Evolutionary conservation across 2,329 filamentous ascomycete genomes (phyloP).

Genomic region (Thermothelomyces thermophilus): DNA sequence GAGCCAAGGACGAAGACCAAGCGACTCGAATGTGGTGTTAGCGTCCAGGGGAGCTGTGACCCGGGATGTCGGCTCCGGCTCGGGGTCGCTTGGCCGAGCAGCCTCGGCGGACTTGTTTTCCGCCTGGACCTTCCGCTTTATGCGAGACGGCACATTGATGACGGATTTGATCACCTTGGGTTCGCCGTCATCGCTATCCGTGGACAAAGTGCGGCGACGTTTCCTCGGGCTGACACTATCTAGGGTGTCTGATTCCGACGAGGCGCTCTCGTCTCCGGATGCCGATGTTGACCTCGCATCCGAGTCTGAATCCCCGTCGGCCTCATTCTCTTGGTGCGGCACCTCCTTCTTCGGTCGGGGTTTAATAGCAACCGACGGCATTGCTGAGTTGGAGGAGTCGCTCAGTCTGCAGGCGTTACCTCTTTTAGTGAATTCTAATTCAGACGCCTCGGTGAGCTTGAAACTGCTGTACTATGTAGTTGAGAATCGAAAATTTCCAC

Average conservation of each 20-base stretch:
- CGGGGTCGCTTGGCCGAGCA: background rate
- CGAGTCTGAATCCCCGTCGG: constrained; percentile 11
- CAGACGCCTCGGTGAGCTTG: background rate
- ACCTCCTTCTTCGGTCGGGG: background rate
- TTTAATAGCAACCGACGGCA: constrained; percentile 16
- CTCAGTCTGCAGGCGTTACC: background rate
- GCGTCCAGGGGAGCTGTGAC: constrained; percentile 48
- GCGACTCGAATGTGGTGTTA: constrained; percentile 61
- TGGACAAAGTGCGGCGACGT: constrained; percentile 36
- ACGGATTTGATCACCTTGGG: constrained; percentile 33
- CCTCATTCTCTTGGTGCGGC: constrained; percentile 8
- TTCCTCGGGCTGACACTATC: constrained; percentile 41
- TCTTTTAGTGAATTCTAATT: background rate
- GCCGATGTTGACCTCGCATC: constrained; percentile 14
- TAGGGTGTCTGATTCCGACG: constrained; percentile 21
- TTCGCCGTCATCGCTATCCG: constrained; percentile 24
- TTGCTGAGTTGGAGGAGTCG: background rate
- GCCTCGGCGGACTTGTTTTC: constrained; percentile 9
- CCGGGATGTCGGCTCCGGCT: constrained; percentile 14
- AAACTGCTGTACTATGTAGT: background rate
- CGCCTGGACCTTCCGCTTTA: constrained; percentile 35
- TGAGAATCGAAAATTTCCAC: constrained; percentile 10
- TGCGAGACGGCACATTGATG: constrained; percentile 46
- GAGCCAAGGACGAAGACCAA: constrained; percentile 80
- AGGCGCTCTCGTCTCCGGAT: background rate